phyloP scores from a whole-genome alignment of 345 rosid genomes.

The Lumnitzera racemosa region DNA sequence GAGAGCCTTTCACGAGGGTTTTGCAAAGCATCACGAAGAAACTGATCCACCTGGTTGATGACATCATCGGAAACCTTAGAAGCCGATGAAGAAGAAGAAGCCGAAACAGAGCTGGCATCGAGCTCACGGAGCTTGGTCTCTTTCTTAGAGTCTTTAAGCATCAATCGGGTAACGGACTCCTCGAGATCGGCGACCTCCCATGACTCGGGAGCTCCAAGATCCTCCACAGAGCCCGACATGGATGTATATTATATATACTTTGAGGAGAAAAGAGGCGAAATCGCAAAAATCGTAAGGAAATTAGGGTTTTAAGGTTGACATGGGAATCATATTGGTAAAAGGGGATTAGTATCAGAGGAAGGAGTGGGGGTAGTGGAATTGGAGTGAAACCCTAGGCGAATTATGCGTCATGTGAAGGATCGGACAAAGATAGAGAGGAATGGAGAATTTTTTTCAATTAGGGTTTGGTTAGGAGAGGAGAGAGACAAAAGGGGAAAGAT shows the following conservation, averaged over 20 bases:
- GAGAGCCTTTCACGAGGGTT: slow-evolving; percentile 82
- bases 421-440: too few species aligned
- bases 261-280: background rate
- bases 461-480: background rate
- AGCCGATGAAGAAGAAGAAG: slow-evolving; percentile 9
- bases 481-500: too few species aligned
- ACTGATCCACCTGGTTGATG: slow-evolving; percentile 60
- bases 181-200: slow-evolving; percentile 87
- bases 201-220: slow-evolving; percentile 71
- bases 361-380: background rate
- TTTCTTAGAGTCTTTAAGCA: slow-evolving; percentile 25
- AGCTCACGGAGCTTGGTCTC: slow-evolving; percentile 15
- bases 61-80: slow-evolving; percentile 27
- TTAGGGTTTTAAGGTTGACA: slow-evolving; percentile 8
- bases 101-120: slow-evolving; percentile 13
- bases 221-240: slow-evolving; percentile 77
- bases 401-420: background rate
- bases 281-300: background rate
- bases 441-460: slow-evolving; percentile 17
- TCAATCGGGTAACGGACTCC: slow-evolving; percentile 57
- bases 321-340: background rate
- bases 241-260: background rate
- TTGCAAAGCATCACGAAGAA: slow-evolving; percentile 67
- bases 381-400: background rate
- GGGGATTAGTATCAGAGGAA: slow-evolving; percentile 8